These are phyloP conservation scores for Xylaria scruposa DNA, from an alignment of 495 filamentous ascomycete species.

Conservation along the genomic window DNA sequence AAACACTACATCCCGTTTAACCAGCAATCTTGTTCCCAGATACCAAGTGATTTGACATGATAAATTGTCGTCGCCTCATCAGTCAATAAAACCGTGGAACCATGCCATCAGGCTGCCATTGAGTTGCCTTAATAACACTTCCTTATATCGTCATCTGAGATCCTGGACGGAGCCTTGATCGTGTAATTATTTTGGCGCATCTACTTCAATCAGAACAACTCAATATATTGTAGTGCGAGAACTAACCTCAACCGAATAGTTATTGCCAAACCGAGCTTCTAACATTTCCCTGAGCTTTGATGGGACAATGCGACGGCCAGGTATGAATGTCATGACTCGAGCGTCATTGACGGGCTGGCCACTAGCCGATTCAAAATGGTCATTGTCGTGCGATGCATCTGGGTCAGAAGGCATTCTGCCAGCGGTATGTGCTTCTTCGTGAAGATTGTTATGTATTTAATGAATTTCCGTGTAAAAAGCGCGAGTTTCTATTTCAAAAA, in stretches of 20 bases:
- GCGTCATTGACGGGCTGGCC: neutral
- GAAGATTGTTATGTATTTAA: neutral
- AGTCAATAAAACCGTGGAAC: no score
- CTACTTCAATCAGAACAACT: neutral
- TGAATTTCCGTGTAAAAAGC: neutral
- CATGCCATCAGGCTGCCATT: no score
- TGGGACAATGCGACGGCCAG: slow-evolving; percentile 7
- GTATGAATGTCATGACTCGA: neutral
- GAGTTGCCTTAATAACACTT: neutral
- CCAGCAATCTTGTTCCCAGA: no score
- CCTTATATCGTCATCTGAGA: neutral
- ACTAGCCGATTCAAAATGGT: neutral
- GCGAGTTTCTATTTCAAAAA: neutral
- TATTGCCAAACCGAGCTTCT: neutral
- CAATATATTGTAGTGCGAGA: neutral
- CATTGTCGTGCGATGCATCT: neutral
- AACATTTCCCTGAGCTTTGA: neutral
- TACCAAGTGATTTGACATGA: no score
- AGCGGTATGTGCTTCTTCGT: neutral
- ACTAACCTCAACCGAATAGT: slow-evolving; percentile 7
- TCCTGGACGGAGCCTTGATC: neutral
- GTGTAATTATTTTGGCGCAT: neutral
- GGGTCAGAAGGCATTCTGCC: neutral
- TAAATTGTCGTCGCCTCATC: no score
- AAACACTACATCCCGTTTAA: no score